A percentile compares a stretch with the other conserved stretches of the same genome.
phyloP scores from a whole-genome alignment of 257 asterid genomes.

The Nicotiana obtusifolia region DNA sequence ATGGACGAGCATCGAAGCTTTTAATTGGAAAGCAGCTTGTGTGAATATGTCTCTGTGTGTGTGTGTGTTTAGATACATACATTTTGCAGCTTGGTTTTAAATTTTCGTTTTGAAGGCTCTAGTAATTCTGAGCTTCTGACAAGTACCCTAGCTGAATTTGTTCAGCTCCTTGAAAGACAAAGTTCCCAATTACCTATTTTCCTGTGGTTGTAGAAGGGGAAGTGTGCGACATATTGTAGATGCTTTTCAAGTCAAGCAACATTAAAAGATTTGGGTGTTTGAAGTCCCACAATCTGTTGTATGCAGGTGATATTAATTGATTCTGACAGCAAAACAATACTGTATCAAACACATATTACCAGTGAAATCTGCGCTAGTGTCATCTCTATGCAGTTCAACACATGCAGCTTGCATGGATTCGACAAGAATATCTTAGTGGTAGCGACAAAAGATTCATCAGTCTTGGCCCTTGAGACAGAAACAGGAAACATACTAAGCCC shows the following conservation, averaged over 20 bases:
- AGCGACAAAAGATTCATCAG: slow-evolving; percentile 84
- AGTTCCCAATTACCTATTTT: neutral
- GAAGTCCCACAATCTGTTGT: neutral
- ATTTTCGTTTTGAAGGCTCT: neutral
- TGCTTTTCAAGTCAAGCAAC: neutral
- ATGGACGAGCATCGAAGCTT: neutral
- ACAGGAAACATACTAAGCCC: slow-evolving; percentile 67
- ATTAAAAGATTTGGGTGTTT: neutral
- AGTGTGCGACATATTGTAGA: neutral
- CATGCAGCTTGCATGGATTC: slow-evolving; percentile 80
- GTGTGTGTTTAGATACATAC: neutral
- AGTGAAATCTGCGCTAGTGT: slow-evolving; percentile 72
- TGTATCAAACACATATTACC: slow-evolving; percentile 64
- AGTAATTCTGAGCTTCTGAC: neutral
- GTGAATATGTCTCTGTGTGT: too few species aligned
- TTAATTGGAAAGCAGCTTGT: neutral
- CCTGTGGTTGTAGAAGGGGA: neutral
- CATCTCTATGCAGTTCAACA: slow-evolving; percentile 62
- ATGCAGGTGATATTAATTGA: slow-evolving; percentile 65
- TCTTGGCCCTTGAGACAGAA: slow-evolving; percentile 64
- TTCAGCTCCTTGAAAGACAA: neutral
- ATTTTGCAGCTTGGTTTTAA: neutral
- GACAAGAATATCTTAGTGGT: slow-evolving; percentile 66
- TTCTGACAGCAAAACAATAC: slow-evolving; percentile 48
- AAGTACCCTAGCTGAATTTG: neutral